Evolutionary conservation across 345 rosid genomes (phyloP).

Genomic region (Hypericum perforatum): DNA sequence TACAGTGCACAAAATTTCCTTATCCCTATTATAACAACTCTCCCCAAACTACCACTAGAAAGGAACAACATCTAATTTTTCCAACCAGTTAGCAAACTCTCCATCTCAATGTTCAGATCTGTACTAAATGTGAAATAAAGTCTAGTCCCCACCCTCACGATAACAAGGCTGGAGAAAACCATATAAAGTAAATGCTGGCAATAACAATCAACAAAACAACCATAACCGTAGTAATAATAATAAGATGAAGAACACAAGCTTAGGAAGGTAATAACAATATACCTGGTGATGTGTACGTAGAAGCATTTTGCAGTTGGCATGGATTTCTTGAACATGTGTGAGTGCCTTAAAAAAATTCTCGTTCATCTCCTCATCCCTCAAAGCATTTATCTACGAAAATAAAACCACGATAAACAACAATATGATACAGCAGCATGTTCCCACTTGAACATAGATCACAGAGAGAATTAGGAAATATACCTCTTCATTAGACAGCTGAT

Average conservation of each 20-base stretch:
- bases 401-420: neutral
- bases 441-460: neutral
- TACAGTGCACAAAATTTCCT: too few species aligned
- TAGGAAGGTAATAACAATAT: neutral
- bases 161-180: too few species aligned
- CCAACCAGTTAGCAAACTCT: too few species aligned
- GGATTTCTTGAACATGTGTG: conserved; percentile 90
- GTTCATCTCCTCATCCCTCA: conserved; percentile 77
- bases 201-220: too few species aligned
- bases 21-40: too few species aligned
- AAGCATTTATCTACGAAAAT: conserved; percentile 55
- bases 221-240: neutral
- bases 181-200: too few species aligned
- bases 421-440: neutral
- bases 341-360: conserved; percentile 91
- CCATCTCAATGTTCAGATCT: too few species aligned
- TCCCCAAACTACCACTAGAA: too few species aligned
- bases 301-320: conserved; percentile 85
- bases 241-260: neutral
- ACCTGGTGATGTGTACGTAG: conserved; percentile 98
- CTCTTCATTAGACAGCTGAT: conserved; percentile 88
- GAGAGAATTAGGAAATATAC: conserved; percentile 34
- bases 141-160: too few species aligned
- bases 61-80: too few species aligned
- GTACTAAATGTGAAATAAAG: too few species aligned